Percentiles rank a stretch among this genome's conserved stretches.
phyloP scores from a whole-genome alignment of 2,329 filamentous ascomycete genomes.

The Thelonectria rubi region DNA sequence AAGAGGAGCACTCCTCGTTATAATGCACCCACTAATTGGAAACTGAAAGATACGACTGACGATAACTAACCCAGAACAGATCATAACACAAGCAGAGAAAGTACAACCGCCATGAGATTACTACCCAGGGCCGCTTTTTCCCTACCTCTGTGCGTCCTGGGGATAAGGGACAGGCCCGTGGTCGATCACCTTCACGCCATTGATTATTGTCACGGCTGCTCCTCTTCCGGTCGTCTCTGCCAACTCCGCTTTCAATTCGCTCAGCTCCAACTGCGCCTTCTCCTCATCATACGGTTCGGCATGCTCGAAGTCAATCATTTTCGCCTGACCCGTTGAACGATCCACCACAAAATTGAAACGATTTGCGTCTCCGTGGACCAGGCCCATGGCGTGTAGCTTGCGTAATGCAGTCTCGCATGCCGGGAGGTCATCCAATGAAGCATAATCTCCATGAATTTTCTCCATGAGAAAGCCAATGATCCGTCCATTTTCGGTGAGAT shows the following conservation, averaged over 20 bases:
- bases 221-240: conserved; percentile 7
- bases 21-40: too few relatives aligned
- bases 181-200: conserved; percentile 5
- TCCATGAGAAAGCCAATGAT: conserved; percentile 38
- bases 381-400: conserved; percentile 24
- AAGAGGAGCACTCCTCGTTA: too few relatives aligned
- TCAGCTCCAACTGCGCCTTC: conserved; percentile 13
- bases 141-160: neutral
- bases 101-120: neutral
- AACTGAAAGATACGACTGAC: too few relatives aligned
- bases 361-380: conserved; percentile 30
- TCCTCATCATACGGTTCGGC: conserved; percentile 18
- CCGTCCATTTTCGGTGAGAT: conserved; percentile 35
- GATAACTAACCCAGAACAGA: neutral
- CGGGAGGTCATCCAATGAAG: conserved; percentile 31
- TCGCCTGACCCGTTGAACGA: conserved; percentile 17
- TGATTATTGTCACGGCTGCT: neutral
- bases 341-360: conserved; percentile 31
- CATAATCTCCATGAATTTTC: conserved; percentile 29
- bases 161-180: conserved; percentile 1
- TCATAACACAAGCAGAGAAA: neutral
- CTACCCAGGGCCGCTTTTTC: neutral
- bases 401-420: conserved; percentile 32
- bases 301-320: conserved; percentile 31
- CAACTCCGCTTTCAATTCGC: conserved; percentile 5